A percentile compares a stretch with the other conserved stretches of the same genome.
These are phyloP conservation scores for Colletotrichum sidae DNA, from an alignment of 2,329 filamentous ascomycete species.

Conservation along the genomic window DNA sequence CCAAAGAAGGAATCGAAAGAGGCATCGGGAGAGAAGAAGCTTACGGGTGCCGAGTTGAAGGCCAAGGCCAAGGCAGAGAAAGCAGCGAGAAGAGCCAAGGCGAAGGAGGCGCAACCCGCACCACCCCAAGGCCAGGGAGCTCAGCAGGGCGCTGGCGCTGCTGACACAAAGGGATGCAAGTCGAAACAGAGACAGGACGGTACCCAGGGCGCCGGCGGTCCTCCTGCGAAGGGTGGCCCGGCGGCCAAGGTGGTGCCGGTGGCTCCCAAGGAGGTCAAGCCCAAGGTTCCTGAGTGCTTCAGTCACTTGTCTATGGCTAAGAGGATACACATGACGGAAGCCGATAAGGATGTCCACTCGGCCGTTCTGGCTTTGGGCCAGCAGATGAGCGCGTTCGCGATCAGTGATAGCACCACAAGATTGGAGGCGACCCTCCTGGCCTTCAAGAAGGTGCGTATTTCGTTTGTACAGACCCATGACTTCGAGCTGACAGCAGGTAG, in stretches of 20 bases:
- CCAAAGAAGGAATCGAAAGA: slow-evolving; percentile 29
- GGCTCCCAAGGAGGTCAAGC: slow-evolving; percentile 63
- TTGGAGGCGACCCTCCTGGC: slow-evolving; percentile 89
- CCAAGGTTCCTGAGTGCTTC: slow-evolving; percentile 78
- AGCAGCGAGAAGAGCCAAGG: slow-evolving; percentile 82
- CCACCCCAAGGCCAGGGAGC: slow-evolving; percentile 51
- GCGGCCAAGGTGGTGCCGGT: slow-evolving; percentile 49
- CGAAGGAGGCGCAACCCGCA: slow-evolving; percentile 66
- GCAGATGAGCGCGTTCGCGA: slow-evolving; percentile 88
- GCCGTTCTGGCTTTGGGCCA: slow-evolving; percentile 86
- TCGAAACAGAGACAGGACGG: slow-evolving; percentile 60
- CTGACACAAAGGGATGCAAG: slow-evolving; percentile 61
- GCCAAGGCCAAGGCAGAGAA: slow-evolving; percentile 93
- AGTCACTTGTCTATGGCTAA: slow-evolving; percentile 82
- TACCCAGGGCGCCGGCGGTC: slow-evolving; percentile 43
- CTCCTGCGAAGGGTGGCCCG: slow-evolving; percentile 47
- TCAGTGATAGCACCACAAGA: slow-evolving; percentile 90
- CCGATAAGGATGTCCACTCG: slow-evolving; percentile 86
- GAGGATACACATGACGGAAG: slow-evolving; percentile 63
- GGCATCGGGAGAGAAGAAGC: slow-evolving; percentile 60
- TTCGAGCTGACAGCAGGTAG: slow-evolving; percentile 54
- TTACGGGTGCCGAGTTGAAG: slow-evolving; percentile 84
- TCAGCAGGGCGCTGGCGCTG: slow-evolving; percentile 45
- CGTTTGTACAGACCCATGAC: background rate
- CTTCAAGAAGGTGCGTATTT: slow-evolving; percentile 78